Conservation (phyloP, 345 rosid species). For the Heritiera fomes region DNA sequence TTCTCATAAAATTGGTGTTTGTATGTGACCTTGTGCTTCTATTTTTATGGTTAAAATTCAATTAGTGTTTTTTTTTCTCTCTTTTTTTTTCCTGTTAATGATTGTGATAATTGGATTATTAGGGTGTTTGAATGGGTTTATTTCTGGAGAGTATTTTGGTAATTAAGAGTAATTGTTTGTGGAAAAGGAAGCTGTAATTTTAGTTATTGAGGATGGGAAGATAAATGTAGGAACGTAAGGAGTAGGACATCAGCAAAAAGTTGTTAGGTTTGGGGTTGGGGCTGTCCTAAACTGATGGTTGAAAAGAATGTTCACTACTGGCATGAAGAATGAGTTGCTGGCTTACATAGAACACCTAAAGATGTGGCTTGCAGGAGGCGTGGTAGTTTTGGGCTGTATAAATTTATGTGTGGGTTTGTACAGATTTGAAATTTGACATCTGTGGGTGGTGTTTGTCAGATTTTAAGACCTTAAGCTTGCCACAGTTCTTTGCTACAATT, state of each 20-base stretch:
- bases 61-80: background rate
- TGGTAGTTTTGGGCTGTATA: background rate
- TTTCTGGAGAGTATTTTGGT: background rate
- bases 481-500: background rate
- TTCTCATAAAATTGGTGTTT: background rate
- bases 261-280: conserved; percentile 2
- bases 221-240: background rate
- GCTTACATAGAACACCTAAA: background rate
- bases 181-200: background rate
- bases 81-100: background rate
- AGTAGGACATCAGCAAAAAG: background rate
- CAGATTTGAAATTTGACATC: background rate
- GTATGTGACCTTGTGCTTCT: background rate
- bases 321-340: background rate
- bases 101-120: background rate
- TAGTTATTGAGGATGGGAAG: background rate
- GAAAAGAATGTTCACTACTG: conserved; percentile 2
- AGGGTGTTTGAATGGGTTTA: background rate
- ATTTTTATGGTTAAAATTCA: background rate
- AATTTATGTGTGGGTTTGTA: background rate
- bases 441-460: background rate
- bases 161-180: background rate
- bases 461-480: background rate
- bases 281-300: background rate
- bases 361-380: background rate